Conservation (phyloP, 2,329 filamentous ascomycete species). For the Hypoxylon sp. region DNA sequence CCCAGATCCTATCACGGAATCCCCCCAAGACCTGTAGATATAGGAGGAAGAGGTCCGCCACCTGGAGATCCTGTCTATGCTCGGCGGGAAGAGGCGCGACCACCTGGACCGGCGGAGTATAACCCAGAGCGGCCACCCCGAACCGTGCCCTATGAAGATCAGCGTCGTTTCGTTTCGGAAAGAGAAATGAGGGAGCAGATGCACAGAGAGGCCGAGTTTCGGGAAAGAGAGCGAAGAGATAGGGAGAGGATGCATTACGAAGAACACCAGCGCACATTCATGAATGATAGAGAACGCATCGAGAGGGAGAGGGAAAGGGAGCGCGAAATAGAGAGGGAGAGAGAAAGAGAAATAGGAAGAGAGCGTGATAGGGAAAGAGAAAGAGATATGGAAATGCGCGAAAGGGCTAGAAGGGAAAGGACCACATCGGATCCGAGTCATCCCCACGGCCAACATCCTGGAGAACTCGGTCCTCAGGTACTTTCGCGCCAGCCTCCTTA, state of each 20-base stretch:
- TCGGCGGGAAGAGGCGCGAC: slow-evolving; percentile 65
- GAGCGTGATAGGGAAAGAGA: slow-evolving; percentile 57
- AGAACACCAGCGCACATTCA: slow-evolving; percentile 47
- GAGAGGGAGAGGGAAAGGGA: slow-evolving; percentile 63
- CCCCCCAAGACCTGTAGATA: slow-evolving; percentile 63
- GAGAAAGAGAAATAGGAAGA: slow-evolving; percentile 59
- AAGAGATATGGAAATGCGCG: slow-evolving; percentile 55
- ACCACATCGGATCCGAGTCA: slow-evolving; percentile 66
- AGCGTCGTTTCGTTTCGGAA: slow-evolving; percentile 65
- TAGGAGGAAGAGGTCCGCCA: slow-evolving; percentile 59
- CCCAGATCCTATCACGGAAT: slow-evolving; percentile 65
- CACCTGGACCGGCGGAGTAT: slow-evolving; percentile 62
- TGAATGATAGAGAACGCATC: slow-evolving; percentile 56
- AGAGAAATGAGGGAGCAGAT: slow-evolving; percentile 59
- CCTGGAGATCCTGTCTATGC: slow-evolving; percentile 62
- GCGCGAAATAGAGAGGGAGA: slow-evolving; percentile 48
- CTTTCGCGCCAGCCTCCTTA: slow-evolving; percentile 59
- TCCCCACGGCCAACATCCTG: slow-evolving; percentile 62
- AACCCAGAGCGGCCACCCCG: slow-evolving; percentile 65
- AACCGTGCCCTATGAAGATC: slow-evolving; percentile 68
- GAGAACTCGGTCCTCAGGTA: slow-evolving; percentile 62
- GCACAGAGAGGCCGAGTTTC: slow-evolving; percentile 60
- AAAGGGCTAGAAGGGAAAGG: slow-evolving; percentile 59
- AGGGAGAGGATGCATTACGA: slow-evolving; percentile 62
- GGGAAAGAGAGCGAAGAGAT: slow-evolving; percentile 64